Evolutionary conservation across 805 yeast genomes (phyloP).

Genomic region (Candida hispaniensis): DNA sequence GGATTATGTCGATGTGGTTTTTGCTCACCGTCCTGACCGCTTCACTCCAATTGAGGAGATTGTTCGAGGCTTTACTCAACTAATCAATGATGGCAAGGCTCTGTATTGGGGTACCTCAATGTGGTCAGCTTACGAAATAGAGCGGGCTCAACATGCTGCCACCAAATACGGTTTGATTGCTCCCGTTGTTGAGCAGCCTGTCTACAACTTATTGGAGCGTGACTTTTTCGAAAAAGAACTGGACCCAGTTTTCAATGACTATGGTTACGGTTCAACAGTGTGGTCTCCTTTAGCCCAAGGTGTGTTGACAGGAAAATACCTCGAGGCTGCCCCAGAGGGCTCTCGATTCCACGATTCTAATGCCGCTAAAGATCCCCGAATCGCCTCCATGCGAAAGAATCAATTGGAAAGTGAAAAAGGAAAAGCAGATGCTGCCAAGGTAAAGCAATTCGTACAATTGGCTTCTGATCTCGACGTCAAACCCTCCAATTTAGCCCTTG

Average conservation of each 20-base stretch:
- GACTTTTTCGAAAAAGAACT: constrained; percentile 26
- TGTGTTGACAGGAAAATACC: constrained; percentile 28
- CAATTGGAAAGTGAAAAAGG: constrained; percentile 23
- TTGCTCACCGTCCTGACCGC: constrained; percentile 29
- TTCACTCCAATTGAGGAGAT: constrained; percentile 28
- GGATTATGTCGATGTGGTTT: constrained; percentile 28
- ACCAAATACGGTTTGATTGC: constrained; percentile 27
- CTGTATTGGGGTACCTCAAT: constrained; percentile 29
- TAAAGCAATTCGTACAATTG: constrained; percentile 21
- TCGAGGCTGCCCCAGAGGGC: constrained; percentile 23
- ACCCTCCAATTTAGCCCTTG: constrained; percentile 27
- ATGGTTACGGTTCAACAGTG: constrained; percentile 28
- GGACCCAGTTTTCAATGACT: constrained; percentile 24
- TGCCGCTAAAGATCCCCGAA: constrained; percentile 15
- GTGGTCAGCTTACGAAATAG: constrained; percentile 29
- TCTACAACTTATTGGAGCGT: constrained; percentile 24
- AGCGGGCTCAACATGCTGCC: constrained; percentile 29
- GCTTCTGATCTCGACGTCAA: constrained; percentile 26
- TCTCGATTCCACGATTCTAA: constrained; percentile 21
- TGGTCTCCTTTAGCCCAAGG: constrained; percentile 30
- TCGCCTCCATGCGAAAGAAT: constrained; percentile 15
- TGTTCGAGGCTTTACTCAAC: constrained; percentile 28
- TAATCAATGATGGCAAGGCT: constrained; percentile 28
- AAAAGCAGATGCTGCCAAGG: constrained; percentile 22
- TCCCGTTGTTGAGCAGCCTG: constrained; percentile 28